Conservation (phyloP, 305 asterid genomes). For the Rubia tinctorum region DNA sequence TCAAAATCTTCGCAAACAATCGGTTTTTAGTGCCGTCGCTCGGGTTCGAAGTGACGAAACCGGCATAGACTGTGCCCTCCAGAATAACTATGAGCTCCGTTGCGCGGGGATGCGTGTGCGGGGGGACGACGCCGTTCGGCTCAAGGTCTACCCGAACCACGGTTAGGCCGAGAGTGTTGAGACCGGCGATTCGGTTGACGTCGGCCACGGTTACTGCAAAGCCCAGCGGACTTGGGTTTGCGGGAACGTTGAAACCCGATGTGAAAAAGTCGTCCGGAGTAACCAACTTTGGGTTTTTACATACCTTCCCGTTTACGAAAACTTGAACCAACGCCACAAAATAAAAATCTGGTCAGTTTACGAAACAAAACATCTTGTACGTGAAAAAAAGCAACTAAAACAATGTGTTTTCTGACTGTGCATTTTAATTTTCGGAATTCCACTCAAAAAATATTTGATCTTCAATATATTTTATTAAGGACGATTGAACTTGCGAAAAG, state of each 20-base stretch:
- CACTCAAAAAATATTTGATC: too few relatives aligned
- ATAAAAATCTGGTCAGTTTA: neutral
- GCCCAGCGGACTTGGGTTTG: neutral
- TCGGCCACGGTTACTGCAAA: neutral
- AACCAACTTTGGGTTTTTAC: neutral
- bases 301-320: slow-evolving; percentile 4
- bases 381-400: too few relatives aligned
- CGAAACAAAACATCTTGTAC: too few relatives aligned
- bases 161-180: slow-evolving; percentile 10
- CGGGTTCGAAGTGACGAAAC: neutral
- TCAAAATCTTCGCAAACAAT: neutral
- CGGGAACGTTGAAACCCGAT: neutral
- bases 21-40: neutral
- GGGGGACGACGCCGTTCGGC: neutral
- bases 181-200: slow-evolving; percentile 4
- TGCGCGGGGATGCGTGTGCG: slow-evolving; percentile 3
- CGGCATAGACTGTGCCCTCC: neutral
- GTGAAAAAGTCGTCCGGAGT: neutral
- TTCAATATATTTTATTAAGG: too few relatives aligned
- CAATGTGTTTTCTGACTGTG: too few relatives aligned
- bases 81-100: neutral
- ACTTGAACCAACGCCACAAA: neutral
- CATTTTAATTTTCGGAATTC: too few relatives aligned
- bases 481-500: too few relatives aligned
- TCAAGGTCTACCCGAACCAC: neutral